These are phyloP conservation scores for Pseudonitzschia multistriata DNA, from an alignment of 108 stramenopile species.

Conservation along the genomic window DNA sequence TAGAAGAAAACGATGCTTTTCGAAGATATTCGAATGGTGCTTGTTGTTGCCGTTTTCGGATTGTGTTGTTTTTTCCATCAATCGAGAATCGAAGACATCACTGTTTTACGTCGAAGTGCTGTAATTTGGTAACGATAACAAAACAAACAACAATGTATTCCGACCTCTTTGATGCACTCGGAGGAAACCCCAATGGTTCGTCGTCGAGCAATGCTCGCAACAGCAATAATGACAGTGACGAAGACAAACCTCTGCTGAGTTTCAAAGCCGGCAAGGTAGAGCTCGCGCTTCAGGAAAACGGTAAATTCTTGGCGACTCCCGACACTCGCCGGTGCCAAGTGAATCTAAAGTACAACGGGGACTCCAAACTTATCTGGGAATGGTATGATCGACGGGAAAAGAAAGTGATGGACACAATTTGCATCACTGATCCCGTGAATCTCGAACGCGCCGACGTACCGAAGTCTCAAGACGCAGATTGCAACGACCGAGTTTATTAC, in stretches of 20 bases:
- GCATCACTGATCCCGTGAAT: conserved; percentile 37
- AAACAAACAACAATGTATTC: conserved; percentile 41
- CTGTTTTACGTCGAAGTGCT: not conserved
- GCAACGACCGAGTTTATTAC: conserved; percentile 37
- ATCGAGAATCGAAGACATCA: too few species aligned
- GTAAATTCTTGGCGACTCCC: conserved; percentile 60
- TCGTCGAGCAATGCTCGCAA: conserved; percentile 11
- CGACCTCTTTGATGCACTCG: conserved; percentile 53
- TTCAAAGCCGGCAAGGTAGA: conserved; percentile 80
- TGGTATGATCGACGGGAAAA: conserved; percentile 80
- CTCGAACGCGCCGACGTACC: conserved; percentile 51
- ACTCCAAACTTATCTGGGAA: conserved; percentile 46
- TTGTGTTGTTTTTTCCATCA: too few species aligned
- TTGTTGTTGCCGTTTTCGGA: too few species aligned
- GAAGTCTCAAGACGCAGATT: conserved; percentile 28
- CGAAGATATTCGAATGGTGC: too few species aligned
- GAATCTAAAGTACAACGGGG: conserved; percentile 39
- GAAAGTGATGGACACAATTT: conserved; percentile 49
- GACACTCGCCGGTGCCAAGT: conserved; percentile 73
- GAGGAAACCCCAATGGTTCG: conserved; percentile 16
- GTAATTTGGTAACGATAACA: not conserved
- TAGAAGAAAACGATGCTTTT: too few species aligned
- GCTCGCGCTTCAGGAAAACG: conserved; percentile 48
- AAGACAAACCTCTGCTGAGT: conserved; percentile 45
- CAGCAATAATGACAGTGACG: conserved; percentile 18